phyloP scores from a whole-genome alignment of 1,284 basidiomycete genomes.

The Moesziomyces globuligerus region DNA sequence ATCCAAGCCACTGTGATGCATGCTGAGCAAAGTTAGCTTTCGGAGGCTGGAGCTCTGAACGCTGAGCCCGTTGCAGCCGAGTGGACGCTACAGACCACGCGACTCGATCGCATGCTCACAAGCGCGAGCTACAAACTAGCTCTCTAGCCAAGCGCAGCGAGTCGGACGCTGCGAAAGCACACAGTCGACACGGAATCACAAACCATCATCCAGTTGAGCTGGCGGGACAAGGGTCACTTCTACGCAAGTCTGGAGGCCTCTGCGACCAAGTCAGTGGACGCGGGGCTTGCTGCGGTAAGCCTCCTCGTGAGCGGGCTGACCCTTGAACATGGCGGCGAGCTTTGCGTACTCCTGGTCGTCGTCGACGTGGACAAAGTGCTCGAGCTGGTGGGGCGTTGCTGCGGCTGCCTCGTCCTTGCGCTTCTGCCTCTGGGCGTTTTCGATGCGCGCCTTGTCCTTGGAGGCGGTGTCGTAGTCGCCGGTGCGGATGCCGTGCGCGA shows the following conservation, averaged over 20 bases:
- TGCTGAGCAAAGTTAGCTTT: too few relatives aligned
- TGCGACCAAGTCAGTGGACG: slow-evolving; percentile 13
- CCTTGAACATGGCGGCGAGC: slow-evolving; percentile 53
- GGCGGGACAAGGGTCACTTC: not conserved
- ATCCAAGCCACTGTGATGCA: too few relatives aligned
- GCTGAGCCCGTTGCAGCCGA: too few relatives aligned
- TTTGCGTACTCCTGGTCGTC: slow-evolving; percentile 67
- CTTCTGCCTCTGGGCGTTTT: slow-evolving; percentile 92
- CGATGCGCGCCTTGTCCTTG: slow-evolving; percentile 88
- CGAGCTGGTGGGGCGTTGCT: slow-evolving; percentile 76
- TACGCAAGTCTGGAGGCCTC: too few relatives aligned
- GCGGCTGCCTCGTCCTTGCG: slow-evolving; percentile 83
- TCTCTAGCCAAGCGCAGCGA: too few relatives aligned
- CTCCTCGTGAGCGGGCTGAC: slow-evolving; percentile 54
- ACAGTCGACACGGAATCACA: too few relatives aligned
- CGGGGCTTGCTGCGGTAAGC: slow-evolving; percentile 49
- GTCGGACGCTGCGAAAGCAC: too few relatives aligned
- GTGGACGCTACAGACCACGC: too few relatives aligned
- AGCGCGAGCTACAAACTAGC: too few relatives aligned
- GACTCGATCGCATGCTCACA: too few relatives aligned
- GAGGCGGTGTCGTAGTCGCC: slow-evolving; percentile 93
- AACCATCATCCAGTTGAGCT: not conserved
- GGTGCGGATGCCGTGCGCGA: slow-evolving; percentile 88
- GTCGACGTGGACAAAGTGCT: slow-evolving; percentile 64
- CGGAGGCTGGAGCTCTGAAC: too few relatives aligned